Conservation (phyloP, 257 asterid genomes). For the Nicotiana otophora region DNA sequence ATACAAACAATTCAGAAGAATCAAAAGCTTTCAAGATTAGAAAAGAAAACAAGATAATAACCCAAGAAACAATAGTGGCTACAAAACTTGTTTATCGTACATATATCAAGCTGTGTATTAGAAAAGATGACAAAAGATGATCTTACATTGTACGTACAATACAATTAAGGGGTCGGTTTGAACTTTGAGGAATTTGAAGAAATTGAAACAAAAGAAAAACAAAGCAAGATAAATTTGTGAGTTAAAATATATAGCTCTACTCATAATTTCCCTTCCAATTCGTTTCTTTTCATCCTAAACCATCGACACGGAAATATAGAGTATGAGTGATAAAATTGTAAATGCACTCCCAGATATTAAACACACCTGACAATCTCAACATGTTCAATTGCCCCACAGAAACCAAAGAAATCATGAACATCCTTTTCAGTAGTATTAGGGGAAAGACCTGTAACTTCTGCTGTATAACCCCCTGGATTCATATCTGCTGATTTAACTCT, state of each 20-base stretch:
- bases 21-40: too few species aligned
- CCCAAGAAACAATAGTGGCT: too few species aligned
- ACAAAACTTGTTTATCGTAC: too few species aligned
- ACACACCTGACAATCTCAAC: conserved; percentile 80
- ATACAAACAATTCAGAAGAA: too few species aligned
- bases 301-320: not conserved
- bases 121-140: not conserved
- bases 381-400: conserved; percentile 88
- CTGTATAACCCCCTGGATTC: conserved; percentile 71
- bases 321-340: not conserved
- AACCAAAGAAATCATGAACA: conserved; percentile 68
- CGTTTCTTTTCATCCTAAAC: not conserved
- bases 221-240: not conserved
- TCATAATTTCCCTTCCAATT: not conserved
- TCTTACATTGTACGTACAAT: not conserved
- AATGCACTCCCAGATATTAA: not conserved
- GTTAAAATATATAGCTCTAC: not conserved
- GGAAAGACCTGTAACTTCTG: conserved; percentile 74
- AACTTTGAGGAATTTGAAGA: not conserved
- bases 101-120: not conserved
- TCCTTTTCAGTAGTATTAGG: conserved; percentile 77
- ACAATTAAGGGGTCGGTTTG: not conserved
- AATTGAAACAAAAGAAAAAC: not conserved
- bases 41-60: too few species aligned
- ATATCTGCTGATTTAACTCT: conserved; percentile 27